Evolutionary conservation across 2,329 filamentous ascomycete genomes (phyloP).

Genomic region (Pseudogymnoascus sp.): DNA sequence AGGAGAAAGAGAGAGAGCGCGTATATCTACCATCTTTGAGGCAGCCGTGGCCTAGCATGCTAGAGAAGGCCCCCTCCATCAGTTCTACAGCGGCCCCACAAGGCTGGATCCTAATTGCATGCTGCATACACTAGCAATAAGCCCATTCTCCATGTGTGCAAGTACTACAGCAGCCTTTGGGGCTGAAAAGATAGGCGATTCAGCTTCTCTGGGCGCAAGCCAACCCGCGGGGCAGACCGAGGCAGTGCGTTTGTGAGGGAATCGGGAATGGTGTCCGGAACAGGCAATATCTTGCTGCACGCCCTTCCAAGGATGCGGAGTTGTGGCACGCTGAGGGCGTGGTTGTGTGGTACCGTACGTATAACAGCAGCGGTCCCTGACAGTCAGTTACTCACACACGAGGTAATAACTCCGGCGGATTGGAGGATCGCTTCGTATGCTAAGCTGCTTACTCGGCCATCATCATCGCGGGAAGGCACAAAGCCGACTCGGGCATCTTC

Average conservation of each 20-base stretch:
- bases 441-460: background rate
- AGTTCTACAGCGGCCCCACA: background rate
- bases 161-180: background rate
- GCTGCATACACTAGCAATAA: background rate
- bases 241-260: background rate
- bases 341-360: background rate
- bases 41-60: background rate
- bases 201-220: background rate
- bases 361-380: background rate
- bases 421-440: background rate
- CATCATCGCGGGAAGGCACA: background rate
- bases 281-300: background rate
- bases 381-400: background rate
- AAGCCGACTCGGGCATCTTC: background rate
- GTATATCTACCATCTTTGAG: background rate
- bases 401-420: background rate
- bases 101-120: background rate
- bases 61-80: background rate
- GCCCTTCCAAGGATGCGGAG: background rate
- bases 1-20: background rate
- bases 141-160: background rate
- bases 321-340: background rate
- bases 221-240: background rate
- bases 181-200: background rate
- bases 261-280: background rate